These are phyloP conservation scores for Mucor sp. DNA, from an alignment of 371 early-diverging fungal species.

Conservation along the genomic window DNA sequence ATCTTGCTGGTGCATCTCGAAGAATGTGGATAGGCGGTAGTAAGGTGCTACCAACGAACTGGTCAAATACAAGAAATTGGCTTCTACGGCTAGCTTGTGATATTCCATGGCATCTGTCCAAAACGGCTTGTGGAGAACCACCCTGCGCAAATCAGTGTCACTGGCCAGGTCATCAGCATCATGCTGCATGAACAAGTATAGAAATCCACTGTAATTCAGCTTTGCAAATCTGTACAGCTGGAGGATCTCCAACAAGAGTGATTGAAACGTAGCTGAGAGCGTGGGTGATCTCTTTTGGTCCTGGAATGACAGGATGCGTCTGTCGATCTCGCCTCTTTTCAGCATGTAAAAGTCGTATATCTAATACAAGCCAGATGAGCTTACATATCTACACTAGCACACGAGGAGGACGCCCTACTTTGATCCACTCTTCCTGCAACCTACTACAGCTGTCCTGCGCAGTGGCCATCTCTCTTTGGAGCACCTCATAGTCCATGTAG, in stretches of 20 bases:
- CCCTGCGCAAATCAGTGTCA: background rate
- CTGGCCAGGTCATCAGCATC: background rate
- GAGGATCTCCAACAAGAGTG: slow-evolving; percentile 12
- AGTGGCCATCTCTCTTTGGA: background rate
- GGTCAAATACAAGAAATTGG: background rate
- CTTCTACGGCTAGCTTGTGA: background rate
- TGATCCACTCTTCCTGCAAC: slow-evolving; percentile 16
- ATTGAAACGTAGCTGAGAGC: background rate
- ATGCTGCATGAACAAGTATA: slow-evolving; percentile 12
- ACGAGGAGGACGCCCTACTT: slow-evolving; percentile 10
- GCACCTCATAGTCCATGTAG: slow-evolving; percentile 15
- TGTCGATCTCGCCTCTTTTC: slow-evolving; percentile 24
- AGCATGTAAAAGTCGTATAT: slow-evolving; percentile 18
- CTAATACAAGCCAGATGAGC: background rate
- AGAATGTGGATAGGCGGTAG: background rate
- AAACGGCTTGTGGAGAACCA: slow-evolving; percentile 1
- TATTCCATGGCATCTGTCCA: slow-evolving; percentile 5
- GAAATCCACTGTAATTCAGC: slow-evolving; percentile 22
- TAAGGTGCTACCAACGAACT: background rate
- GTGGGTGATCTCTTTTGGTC: background rate
- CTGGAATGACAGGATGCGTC: slow-evolving; percentile 7
- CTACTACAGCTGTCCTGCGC: background rate
- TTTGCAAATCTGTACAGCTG: slow-evolving; percentile 17
- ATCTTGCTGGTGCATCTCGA: background rate
- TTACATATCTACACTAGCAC: too few relatives aligned